Conservation (phyloP, 2,329 filamentous ascomycete species). For the Fusarium sp. region DNA sequence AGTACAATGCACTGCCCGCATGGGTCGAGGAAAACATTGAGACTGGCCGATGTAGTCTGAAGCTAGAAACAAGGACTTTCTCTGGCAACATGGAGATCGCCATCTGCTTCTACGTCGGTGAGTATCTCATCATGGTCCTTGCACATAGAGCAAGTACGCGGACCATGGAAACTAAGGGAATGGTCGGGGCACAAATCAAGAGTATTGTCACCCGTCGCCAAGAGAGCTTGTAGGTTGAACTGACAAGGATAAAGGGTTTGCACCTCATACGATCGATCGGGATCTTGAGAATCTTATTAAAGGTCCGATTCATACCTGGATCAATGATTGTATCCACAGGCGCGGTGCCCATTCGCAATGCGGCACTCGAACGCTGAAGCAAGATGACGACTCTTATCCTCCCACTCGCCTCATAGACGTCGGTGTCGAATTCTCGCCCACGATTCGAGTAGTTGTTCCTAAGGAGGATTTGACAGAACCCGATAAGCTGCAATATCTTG, state of each 20-base stretch:
- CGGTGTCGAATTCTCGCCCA: not conserved
- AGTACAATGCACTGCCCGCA: too few species aligned
- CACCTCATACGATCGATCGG: not conserved
- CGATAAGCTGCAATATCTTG: not conserved
- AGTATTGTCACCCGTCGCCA: too few species aligned
- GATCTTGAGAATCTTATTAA: not conserved
- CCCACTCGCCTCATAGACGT: conserved; percentile 16
- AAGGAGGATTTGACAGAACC: not conserved
- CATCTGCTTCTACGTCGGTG: too few species aligned
- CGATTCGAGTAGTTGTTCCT: not conserved
- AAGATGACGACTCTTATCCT: not conserved
- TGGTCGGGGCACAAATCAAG: too few species aligned
- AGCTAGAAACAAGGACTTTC: too few species aligned
- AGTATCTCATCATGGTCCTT: too few species aligned
- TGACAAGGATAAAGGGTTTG: not conserved
- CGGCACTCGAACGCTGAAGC: not conserved
- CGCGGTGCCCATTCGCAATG: not conserved
- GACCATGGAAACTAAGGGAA: too few species aligned
- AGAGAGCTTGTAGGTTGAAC: not conserved
- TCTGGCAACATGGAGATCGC: too few species aligned
- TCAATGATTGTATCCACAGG: not conserved
- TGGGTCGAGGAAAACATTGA: too few species aligned
- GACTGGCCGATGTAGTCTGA: too few species aligned
- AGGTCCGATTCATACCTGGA: not conserved
- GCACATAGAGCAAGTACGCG: too few species aligned